Percentiles rank a stretch among this genome's conserved stretches.
phyloP scores from a whole-genome alignment of 768 basidiomycete genomes.

The Kwoniella newhampshirensis region DNA sequence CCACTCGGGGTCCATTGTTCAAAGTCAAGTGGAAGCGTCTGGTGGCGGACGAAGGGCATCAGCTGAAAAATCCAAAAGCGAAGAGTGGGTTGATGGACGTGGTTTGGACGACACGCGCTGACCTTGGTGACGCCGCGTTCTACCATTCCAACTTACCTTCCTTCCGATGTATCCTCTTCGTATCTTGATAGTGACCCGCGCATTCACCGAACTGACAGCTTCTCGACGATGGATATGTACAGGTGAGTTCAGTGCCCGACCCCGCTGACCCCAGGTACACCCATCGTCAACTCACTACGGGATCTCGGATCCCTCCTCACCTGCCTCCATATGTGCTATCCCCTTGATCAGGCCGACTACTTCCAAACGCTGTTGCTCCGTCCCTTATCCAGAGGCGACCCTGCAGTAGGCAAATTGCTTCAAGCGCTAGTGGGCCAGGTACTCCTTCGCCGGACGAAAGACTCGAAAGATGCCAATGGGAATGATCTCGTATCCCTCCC shows the following conservation, averaged over 20 bases:
- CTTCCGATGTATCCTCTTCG: too few relatives aligned
- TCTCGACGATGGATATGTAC: constrained; percentile 52
- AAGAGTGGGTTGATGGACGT: constrained; percentile 71
- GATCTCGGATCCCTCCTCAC: constrained; percentile 83
- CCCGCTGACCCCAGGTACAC: constrained; percentile 69
- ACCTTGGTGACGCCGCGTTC: too few relatives aligned
- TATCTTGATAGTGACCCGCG: constrained; percentile 31
- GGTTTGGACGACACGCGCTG: constrained; percentile 56
- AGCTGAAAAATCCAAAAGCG: constrained; percentile 78
- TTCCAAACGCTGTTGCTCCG: constrained; percentile 76
- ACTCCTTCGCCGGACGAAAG: constrained; percentile 39
- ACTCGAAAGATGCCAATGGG: constrained; percentile 83
- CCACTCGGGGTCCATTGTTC: constrained; percentile 59
- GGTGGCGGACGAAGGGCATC: constrained; percentile 86
- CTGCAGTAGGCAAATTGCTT: constrained; percentile 68
- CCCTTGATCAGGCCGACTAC: constrained; percentile 75
- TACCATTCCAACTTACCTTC: too few relatives aligned
- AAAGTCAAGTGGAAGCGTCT: constrained; percentile 81
- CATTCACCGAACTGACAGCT: constrained; percentile 33
- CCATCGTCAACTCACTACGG: constrained; percentile 70
- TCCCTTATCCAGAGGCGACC: constrained; percentile 69
- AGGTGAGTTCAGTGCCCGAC: constrained; percentile 43
- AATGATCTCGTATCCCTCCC: constrained; percentile 73
- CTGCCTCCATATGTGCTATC: constrained; percentile 80
- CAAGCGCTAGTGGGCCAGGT: constrained; percentile 42